Conservation (phyloP, 805 yeast genomes). For the Kluyveromyces nonfermentans region DNA sequence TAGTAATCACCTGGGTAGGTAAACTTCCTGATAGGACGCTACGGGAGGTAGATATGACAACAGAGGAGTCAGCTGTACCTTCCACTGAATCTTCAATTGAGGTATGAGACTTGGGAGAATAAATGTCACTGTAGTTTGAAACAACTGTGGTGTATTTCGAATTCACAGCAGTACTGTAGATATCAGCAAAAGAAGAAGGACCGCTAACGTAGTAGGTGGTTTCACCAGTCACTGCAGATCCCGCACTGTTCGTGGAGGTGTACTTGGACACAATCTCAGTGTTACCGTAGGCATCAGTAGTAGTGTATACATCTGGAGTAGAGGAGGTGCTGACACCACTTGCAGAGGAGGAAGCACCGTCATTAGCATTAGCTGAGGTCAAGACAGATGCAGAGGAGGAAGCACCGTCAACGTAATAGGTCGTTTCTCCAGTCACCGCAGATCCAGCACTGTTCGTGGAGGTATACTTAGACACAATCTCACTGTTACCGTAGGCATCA, state of each 20-base stretch:
- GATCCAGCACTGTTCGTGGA: conserved; percentile 1
- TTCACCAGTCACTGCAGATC: not conserved
- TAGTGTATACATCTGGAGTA: conserved; percentile 1
- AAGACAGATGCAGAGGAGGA: not conserved
- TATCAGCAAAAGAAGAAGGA: not conserved
- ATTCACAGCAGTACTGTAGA: not conserved
- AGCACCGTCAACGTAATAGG: not conserved
- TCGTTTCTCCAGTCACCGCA: not conserved
- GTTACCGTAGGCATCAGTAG: not conserved
- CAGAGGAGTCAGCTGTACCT: not conserved
- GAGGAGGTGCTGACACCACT: not conserved
- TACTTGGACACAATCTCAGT: conserved; percentile 1
- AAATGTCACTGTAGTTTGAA: not conserved
- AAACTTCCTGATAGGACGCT: not conserved
- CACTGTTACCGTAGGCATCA: not conserved
- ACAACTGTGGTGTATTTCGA: not conserved
- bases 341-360: not conserved
- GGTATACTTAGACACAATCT: not conserved
- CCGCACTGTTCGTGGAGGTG: conserved; percentile 1
- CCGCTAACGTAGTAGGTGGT: not conserved
- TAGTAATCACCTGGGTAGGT: not conserved
- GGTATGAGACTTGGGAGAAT: not conserved
- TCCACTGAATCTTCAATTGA: not conserved
- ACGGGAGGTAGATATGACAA: not conserved
- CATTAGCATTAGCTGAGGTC: not conserved